A percentile compares a stretch with the other conserved stretches of the same genome.
These are phyloP conservation scores for Elaeagnus macrophylla DNA, from an alignment of 306 rosid genomes.

Conservation along the genomic window DNA sequence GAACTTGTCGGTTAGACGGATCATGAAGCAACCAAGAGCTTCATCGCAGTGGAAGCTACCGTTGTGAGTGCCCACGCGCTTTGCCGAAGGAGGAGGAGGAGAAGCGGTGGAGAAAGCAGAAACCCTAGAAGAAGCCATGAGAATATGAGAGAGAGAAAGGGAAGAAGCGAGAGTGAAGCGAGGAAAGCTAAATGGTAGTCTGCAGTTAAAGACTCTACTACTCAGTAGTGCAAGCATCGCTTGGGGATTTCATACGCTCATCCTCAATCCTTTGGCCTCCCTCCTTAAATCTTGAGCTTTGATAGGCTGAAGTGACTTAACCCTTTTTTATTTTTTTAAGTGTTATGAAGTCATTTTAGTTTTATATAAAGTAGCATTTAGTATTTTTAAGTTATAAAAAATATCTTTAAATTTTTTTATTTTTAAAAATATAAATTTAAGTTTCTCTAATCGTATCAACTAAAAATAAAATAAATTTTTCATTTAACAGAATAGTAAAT, in stretches of 20 bases:
- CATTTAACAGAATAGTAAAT: no score
- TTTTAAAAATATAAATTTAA: no score
- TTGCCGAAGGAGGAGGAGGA: conserved; percentile 17
- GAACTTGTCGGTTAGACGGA: conserved; percentile 74
- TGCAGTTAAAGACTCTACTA: conserved; percentile 9
- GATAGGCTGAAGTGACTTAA: no score
- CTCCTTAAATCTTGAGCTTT: not conserved
- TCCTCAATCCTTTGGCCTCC: not conserved
- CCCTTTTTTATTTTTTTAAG: no score
- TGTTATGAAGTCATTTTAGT: no score
- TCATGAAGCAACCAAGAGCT: conserved; percentile 99
- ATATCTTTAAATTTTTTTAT: no score
- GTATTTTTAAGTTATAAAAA: no score
- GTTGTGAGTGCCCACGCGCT: conserved; percentile 91
- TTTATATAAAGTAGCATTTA: no score
- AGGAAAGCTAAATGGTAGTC: not conserved
- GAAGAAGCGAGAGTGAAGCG: conserved; percentile 1
- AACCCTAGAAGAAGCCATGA: conserved; percentile 1
- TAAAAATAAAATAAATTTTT: no score
- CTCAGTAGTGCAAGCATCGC: conserved; percentile 16
- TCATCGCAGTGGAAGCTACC: conserved; percentile 98
- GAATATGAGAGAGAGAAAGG: not conserved
- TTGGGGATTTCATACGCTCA: not conserved
- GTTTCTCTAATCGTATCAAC: no score
- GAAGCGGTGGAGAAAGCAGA: conserved; percentile 16